A percentile compares a stretch with the other conserved stretches of the same genome.
These are phyloP conservation scores for Aquilaria malaccensis DNA, from an alignment of 345 rosid species.

Conservation along the genomic window DNA sequence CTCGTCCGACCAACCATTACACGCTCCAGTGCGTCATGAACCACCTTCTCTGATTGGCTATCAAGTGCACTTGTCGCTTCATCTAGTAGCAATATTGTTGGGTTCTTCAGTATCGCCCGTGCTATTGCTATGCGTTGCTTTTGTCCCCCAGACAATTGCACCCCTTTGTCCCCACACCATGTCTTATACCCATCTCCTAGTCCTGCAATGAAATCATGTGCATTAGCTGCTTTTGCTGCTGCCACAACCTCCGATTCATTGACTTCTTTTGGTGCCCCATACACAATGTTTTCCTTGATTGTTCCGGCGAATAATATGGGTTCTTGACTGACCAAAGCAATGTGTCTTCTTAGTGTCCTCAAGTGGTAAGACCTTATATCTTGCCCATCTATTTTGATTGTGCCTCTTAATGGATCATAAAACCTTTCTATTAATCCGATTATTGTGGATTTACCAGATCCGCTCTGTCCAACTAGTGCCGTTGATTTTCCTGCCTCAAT, in stretches of 20 bases:
- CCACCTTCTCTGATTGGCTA: constrained; percentile 47
- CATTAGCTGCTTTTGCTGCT: constrained; percentile 56
- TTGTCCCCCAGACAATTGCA: constrained; percentile 62
- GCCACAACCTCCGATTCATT: constrained; percentile 41
- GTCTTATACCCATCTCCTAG: constrained; percentile 50
- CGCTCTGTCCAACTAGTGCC: constrained; percentile 68
- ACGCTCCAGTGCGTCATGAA: constrained; percentile 51
- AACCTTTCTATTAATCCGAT: constrained; percentile 53
- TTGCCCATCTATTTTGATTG: constrained; percentile 35
- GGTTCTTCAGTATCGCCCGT: constrained; percentile 50
- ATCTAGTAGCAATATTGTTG: constrained; percentile 39
- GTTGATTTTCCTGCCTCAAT: constrained; percentile 59
- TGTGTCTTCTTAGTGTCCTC: constrained; percentile 24
- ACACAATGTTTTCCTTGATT: constrained; percentile 45
- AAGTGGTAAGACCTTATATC: constrained; percentile 42
- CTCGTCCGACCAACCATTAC: constrained; percentile 62
- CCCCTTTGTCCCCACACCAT: constrained; percentile 46
- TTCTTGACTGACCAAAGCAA: constrained; percentile 68
- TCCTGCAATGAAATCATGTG: constrained; percentile 54
- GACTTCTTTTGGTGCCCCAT: constrained; percentile 28
- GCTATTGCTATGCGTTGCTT: constrained; percentile 66
- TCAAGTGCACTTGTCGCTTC: constrained; percentile 63
- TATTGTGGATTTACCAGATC: constrained; percentile 71
- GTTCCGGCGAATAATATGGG: constrained; percentile 53
- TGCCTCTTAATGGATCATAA: constrained; percentile 47